Conservation (phyloP, 2,329 filamentous ascomycete species). For the Plectosphaerella cucumerina region DNA sequence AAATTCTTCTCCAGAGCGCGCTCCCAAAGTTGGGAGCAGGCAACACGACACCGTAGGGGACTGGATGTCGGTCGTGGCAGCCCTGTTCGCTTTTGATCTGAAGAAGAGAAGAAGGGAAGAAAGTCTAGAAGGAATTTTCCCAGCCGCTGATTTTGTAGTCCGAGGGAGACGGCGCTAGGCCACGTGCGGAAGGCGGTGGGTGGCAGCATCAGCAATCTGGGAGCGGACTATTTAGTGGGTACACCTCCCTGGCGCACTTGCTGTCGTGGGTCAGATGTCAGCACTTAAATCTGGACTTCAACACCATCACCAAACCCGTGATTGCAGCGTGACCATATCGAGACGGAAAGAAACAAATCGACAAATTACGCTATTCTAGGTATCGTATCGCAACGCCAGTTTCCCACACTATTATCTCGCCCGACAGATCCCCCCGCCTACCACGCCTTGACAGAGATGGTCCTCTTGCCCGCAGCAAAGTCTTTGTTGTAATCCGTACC, state of each 20-base stretch:
- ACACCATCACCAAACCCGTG: too few species aligned
- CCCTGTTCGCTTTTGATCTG: slow-evolving; percentile 62
- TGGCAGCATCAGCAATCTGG: too few species aligned
- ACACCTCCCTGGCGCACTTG: too few species aligned
- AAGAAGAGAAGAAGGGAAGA: slow-evolving; percentile 38
- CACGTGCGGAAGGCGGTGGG: slow-evolving; percentile 2
- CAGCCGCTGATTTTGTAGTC: slow-evolving; percentile 4
- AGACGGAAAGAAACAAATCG: background rate
- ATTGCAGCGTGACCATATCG: too few species aligned
- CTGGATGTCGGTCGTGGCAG: slow-evolving; percentile 61
- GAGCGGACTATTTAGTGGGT: too few species aligned
- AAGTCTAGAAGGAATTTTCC: slow-evolving; percentile 24
- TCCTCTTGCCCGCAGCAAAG: slow-evolving; percentile 7
- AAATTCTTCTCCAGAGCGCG: slow-evolving; percentile 52
- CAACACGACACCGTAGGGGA: slow-evolving; percentile 57
- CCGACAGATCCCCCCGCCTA: background rate
- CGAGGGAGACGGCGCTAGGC: slow-evolving; percentile 16
- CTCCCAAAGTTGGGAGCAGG: slow-evolving; percentile 46
- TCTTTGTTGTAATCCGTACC: slow-evolving; percentile 12
- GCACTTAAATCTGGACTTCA: too few species aligned
- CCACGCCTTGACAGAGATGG: slow-evolving; percentile 7
- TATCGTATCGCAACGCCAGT: background rate
- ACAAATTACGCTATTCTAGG: background rate
- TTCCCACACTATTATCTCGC: background rate
- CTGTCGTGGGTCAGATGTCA: too few species aligned